phyloP scores from a whole-genome alignment of 192 early-diverging fungal species.

The Umbelopsis ramanniana region DNA sequence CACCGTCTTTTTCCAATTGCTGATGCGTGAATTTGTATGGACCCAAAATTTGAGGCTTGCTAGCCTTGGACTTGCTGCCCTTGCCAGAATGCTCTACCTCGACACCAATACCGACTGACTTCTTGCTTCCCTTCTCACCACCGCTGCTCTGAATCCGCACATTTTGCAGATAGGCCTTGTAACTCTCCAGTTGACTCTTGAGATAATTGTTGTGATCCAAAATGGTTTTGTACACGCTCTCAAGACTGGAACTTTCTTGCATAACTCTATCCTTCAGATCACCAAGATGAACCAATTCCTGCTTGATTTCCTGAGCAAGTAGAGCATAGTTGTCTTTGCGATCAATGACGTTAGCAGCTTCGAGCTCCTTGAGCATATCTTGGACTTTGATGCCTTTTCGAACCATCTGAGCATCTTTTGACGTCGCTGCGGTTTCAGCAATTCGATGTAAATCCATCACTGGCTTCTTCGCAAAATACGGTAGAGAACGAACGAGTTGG shows the following conservation, averaged over 20 bases:
- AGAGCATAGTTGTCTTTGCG: conserved; percentile 75
- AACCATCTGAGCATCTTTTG: conserved; percentile 86
- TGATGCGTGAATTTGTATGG: conserved; percentile 84
- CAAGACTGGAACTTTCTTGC: conserved; percentile 77
- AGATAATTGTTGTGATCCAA: conserved; percentile 94
- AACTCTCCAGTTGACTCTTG: conserved; percentile 85
- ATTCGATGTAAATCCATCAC: conserved; percentile 73
- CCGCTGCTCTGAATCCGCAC: conserved; percentile 76
- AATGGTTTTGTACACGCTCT: conserved; percentile 90
- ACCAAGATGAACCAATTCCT: conserved; percentile 90
- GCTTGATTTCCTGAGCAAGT: conserved; percentile 86
- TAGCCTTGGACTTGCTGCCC: conserved; percentile 47
- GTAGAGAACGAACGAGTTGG: conserved; percentile 90
- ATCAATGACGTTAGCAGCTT: conserved; percentile 76
- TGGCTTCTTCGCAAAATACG: conserved; percentile 57
- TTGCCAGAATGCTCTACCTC: conserved; percentile 56
- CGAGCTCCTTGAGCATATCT: conserved; percentile 90
- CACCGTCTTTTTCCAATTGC: conserved; percentile 87
- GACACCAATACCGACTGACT: conserved; percentile 68
- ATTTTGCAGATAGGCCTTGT: conserved; percentile 94
- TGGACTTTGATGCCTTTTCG: conserved; percentile 95
- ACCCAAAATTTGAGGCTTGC: conserved; percentile 50
- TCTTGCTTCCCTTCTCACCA: conserved; percentile 39
- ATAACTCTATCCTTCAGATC: conserved; percentile 88
- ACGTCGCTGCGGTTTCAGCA: conserved; percentile 86